phyloP scores from a whole-genome alignment of 208 protist species.

The Leishmania mexicana region DNA sequence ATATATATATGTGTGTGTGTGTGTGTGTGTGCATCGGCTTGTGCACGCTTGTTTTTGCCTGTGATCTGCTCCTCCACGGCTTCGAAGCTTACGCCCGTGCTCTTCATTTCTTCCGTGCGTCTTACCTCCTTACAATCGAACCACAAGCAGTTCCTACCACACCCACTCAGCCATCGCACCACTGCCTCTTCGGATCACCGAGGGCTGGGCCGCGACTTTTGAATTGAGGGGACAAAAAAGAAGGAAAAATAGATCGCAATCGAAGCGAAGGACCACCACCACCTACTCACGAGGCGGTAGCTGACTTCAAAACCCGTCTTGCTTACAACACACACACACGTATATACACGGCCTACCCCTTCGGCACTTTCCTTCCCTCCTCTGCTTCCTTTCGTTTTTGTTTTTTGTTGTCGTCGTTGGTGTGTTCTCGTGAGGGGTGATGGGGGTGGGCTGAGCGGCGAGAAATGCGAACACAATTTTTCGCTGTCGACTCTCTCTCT shows the following conservation, averaged over 20 bases:
- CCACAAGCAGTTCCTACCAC: not conserved
- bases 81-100: too few species aligned
- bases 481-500: not conserved
- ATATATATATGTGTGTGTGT: too few species aligned
- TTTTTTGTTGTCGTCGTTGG: not conserved
- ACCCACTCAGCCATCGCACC: not conserved
- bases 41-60: not conserved
- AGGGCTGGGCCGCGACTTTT: not conserved
- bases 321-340: not conserved
- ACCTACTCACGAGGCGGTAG: not conserved
- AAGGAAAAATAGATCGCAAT: not conserved
- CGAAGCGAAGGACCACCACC: not conserved
- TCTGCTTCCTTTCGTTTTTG: not conserved
- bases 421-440: not conserved
- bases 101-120: not conserved
- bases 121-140: not conserved
- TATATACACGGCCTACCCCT: too few species aligned
- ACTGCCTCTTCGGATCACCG: not conserved
- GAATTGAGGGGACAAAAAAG: not conserved
- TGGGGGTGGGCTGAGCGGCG: too few species aligned
- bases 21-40: not conserved
- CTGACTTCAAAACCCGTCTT: not conserved
- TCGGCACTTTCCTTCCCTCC: not conserved
- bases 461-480: not conserved
- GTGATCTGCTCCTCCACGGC: too few species aligned